These are phyloP conservation scores for Phoenix dactylifera DNA, from an alignment of 176 grass and related monocot species.

Conservation along the genomic window DNA sequence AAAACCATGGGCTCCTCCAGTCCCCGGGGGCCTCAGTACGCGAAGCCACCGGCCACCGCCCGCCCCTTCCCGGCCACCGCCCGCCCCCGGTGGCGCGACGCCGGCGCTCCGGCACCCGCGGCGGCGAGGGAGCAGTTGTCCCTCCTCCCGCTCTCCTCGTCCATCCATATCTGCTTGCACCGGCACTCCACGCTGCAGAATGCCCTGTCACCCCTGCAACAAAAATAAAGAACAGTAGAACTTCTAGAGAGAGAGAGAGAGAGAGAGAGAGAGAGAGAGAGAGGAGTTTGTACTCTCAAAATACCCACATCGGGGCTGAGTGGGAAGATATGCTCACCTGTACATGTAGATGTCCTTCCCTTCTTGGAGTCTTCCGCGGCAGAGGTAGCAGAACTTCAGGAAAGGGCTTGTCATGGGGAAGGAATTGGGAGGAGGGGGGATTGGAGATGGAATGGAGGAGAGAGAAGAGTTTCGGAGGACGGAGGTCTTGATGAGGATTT, in stretches of 20 bases:
- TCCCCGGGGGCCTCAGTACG: background rate
- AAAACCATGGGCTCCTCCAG: too few relatives aligned
- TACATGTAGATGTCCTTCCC: conserved; percentile 47
- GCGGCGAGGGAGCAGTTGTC: background rate
- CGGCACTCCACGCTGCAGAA: conserved; percentile 14
- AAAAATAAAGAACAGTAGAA: background rate
- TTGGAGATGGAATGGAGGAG: background rate
- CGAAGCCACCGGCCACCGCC: background rate
- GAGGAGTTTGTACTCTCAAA: too few relatives aligned
- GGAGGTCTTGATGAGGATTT: conserved; percentile 23
- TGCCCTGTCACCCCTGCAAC: conserved; percentile 21
- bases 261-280: background rate
- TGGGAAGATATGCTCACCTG: conserved; percentile 9
- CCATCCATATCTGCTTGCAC: conserved; percentile 24
- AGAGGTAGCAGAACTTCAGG: conserved; percentile 35
- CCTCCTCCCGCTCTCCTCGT: conserved; percentile 25
- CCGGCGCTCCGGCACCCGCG: background rate
- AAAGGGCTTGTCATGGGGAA: background rate
- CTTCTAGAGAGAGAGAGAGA: background rate
- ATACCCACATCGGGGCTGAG: too few relatives aligned
- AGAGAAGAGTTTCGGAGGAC: conserved; percentile 5
- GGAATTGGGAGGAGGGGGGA: background rate
- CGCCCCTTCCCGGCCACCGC: too few relatives aligned
- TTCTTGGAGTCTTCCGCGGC: conserved; percentile 26
- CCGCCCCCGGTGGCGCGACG: too few relatives aligned